Evolutionary conservation across 352 stramenopile species (phyloP), one percentile per base, ranked within the genome.

Genomic region (Phytopythium helicoides): DNA sequence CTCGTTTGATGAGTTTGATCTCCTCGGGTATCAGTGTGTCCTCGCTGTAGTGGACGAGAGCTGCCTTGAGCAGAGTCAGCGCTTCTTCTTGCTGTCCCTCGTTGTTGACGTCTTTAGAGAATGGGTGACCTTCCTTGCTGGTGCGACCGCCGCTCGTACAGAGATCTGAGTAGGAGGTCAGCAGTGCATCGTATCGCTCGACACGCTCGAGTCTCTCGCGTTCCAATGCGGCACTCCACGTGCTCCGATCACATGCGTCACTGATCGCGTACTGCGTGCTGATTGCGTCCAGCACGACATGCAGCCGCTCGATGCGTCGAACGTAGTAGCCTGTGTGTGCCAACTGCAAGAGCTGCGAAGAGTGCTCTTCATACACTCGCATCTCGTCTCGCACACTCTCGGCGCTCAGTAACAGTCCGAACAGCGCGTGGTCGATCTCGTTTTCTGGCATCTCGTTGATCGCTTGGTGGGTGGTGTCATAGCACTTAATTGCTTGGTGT

Each of bases 291-390:
- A 47, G 11, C 3, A 47, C 19, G 22, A 10, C 40, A 7, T 47
- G 40, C 16, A 47, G 8, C 8, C 40, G 40, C n/a, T 44, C 15
- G 8, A 44, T 18, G 15, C 23, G 11, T 6, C 38, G 38, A 8
- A 44, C 38, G 38, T 47, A 47, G 22, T 47, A 25, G 6, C 40
- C 40, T 3, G 40, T 47, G 18, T 47, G 40, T 23, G 40, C 40
- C 3, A 47, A 21, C 40, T 25, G 19, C 40, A 47, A 3, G 18
- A 47, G 9, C 40, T 6, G 10, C 3, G 40, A 33, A 18, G 18
- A 3, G 16, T 44, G 19, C 40, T 31, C 18, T 8, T 47, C 40
- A 14, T 34, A 47, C 40, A 23, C 19, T 10, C 6, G 10, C 40
- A 47, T 28, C 40, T 47, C 40, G 19, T 41, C 36, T 19, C 36